Conservation (phyloP, 495 filamentous ascomycete species). For the Daldinia grandis region DNA sequence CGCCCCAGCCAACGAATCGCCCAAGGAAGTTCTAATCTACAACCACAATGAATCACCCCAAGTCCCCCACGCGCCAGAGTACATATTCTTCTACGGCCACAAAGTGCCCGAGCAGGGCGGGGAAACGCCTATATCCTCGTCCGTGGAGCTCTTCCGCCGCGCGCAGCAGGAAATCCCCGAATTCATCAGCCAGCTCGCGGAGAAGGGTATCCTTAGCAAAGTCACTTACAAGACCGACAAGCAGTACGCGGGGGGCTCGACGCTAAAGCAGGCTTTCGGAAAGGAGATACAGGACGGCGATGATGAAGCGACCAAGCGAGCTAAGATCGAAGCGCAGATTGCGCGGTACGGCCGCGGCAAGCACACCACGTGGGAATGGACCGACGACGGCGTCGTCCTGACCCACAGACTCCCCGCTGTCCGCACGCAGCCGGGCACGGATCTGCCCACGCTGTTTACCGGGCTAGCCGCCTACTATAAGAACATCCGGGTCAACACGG, state of each 20-base stretch:
- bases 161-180: slow-evolving; percentile 57
- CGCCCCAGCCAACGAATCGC: slow-evolving; percentile 62
- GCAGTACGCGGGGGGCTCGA: slow-evolving; percentile 59
- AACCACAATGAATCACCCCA: slow-evolving; percentile 65
- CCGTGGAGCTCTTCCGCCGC: slow-evolving; percentile 59
- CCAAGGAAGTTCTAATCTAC: slow-evolving; percentile 60
- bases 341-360: slow-evolving; percentile 51
- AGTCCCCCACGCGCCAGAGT: slow-evolving; percentile 62
- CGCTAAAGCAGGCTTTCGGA: slow-evolving; percentile 61
- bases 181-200: slow-evolving; percentile 56
- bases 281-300: slow-evolving; percentile 59
- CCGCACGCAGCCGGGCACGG: slow-evolving; percentile 58
- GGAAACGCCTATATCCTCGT: slow-evolving; percentile 62
- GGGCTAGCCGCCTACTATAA: slow-evolving; percentile 58
- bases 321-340: slow-evolving; percentile 63
- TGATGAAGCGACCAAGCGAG: slow-evolving; percentile 50
- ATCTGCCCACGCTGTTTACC: slow-evolving; percentile 62
- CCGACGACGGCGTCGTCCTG: slow-evolving; percentile 53
- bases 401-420: slow-evolving; percentile 51
- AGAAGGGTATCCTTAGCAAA: slow-evolving; percentile 56
- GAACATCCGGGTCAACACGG: slow-evolving; percentile 44
- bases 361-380: slow-evolving; percentile 58
- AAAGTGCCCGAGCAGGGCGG: slow-evolving; percentile 47
- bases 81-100: slow-evolving; percentile 60
- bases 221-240: slow-evolving; percentile 57